These are phyloP conservation scores for Gomphus bonarii DNA, from an alignment of 1,284 basidiomycete species.

Conservation along the genomic window DNA sequence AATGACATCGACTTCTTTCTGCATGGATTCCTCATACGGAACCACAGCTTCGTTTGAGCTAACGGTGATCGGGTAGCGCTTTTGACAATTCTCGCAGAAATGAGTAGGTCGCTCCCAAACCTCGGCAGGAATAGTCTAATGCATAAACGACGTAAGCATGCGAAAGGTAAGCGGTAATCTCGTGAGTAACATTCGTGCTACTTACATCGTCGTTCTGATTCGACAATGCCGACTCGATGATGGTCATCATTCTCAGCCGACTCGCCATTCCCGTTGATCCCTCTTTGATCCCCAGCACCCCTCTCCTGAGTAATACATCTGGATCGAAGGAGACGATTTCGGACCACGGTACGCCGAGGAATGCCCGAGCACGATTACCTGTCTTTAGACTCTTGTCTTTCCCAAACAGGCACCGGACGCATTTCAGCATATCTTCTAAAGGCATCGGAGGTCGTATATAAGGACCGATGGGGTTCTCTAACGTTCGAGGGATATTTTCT, in stretches of 20 bases:
- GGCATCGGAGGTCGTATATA: conserved; percentile 10
- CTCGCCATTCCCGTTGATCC: conserved; percentile 10
- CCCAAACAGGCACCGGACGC: conserved; percentile 9
- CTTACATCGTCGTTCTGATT: conserved; percentile 6
- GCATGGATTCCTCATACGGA: neutral
- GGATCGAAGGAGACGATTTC: conserved; percentile 9
- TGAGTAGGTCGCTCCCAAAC: conserved; percentile 6
- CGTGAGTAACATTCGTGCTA: neutral
- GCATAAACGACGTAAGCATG: neutral
- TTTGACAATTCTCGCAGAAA: conserved; percentile 8
- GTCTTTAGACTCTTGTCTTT: conserved; percentile 11
- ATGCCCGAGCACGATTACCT: conserved; percentile 9
- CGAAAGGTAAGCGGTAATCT: neutral
- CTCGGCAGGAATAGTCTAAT: conserved; percentile 3
- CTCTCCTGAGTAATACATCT: conserved; percentile 6
- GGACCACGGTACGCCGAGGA: conserved; percentile 9
- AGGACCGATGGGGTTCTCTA: conserved; percentile 7
- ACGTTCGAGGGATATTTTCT: neutral
- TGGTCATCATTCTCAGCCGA: conserved; percentile 9
- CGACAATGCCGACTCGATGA: conserved; percentile 9
- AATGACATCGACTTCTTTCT: neutral
- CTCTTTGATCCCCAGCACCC: conserved; percentile 7
- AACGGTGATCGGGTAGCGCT: conserved; percentile 8
- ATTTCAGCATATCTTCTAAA: conserved; percentile 9
- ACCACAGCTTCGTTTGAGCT: conserved; percentile 1